Evolutionary conservation across 1,284 basidiomycete species (phyloP), one percentile per base, ranked within the genome.

Genomic region (Phaffia rhodozyma): DNA sequence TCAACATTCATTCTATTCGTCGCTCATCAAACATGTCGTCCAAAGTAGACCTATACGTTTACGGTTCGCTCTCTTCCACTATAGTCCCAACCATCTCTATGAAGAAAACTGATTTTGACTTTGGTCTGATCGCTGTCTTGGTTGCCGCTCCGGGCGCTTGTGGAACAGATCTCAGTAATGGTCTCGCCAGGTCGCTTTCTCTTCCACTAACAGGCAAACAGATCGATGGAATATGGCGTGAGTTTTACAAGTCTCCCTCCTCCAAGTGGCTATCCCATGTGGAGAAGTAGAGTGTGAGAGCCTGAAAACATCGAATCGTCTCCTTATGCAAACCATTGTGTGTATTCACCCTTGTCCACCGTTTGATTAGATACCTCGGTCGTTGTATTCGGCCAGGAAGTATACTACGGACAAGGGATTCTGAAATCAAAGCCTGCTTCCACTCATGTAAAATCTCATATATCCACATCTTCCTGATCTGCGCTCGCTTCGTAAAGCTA

Each of bases 381-480:
- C 34, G 90, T 96, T 54, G 86, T 86, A 0, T 92, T 84, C 74
- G 84, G 84, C 3, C 84, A 84, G 69, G 92, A 96, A 72, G 79
- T 89, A 57, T 93, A 89, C 71, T 96, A 91, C 72, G 91, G 91
- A 1, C 88, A 85, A 70, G 92, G 91, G 7, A 90, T 96, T 63
- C 67, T 75, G 38, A 72, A 75, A 76, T 71, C 69, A 78, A 83
- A 0, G 67, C 90, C 90, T 0, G 89, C 89, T 18, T 78, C 78
- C 68, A 89, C 89, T 7, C 88, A 90, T 78, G 87, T 87, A 72
- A 66, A 48, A 55, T 29, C 25, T 49, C 18, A 18, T 55, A 32
- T 38, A 32, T 50, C 1, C 54, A 6, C 9, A 18, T 4, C 20
- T 1, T 23, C 30, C 27, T 38, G 5, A 34, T 25, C 29, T 16